A percentile compares a stretch with the other conserved stretches of the same genome.
phyloP scores from a whole-genome alignment of 2,329 filamentous ascomycete genomes.

The Aspergillus amoenus region DNA sequence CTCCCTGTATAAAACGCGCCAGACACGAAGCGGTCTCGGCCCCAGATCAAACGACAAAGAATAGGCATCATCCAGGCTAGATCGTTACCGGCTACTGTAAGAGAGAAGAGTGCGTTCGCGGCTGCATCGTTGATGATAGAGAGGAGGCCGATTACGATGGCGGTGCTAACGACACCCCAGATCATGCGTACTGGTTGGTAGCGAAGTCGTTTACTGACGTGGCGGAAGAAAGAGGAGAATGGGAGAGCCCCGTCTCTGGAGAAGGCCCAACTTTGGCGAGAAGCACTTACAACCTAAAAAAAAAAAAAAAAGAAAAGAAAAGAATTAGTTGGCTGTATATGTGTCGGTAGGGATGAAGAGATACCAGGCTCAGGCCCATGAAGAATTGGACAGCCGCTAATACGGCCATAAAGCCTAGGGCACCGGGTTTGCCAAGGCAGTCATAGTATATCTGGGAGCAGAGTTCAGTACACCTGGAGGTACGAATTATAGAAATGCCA shows the following conservation, averaged over 20 bases:
- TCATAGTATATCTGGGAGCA: conserved; percentile 56
- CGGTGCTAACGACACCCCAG: conserved; percentile 55
- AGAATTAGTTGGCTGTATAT: not conserved
- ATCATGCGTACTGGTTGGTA: conserved; percentile 59
- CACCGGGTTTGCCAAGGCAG: conserved; percentile 59
- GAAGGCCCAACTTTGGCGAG: conserved; percentile 62
- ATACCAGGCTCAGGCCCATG: conserved; percentile 57
- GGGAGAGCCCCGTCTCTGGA: conserved; percentile 61
- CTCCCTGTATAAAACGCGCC: conserved; percentile 59
- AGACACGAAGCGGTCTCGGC: conserved; percentile 55
- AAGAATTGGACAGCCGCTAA: conserved; percentile 62
- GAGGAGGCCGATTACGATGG: conserved; percentile 55
- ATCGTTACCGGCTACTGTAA: conserved; percentile 57
- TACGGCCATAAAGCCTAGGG: conserved; percentile 58
- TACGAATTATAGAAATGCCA: not conserved
- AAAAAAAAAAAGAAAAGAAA: too few species aligned
- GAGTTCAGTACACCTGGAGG: not conserved
- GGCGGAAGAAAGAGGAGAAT: conserved; percentile 57
- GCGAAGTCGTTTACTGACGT: conserved; percentile 54
- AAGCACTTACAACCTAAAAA: conserved; percentile 52
- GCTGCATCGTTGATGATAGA: conserved; percentile 58
- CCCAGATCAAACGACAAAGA: conserved; percentile 57
- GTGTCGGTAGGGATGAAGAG: not conserved
- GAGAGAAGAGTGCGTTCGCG: conserved; percentile 55
- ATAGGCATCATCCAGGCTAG: conserved; percentile 60